Evolutionary conservation across 2,329 filamentous ascomycete species (phyloP), one percentile per base, ranked within the genome.

Genomic region (Xylaria sp.): DNA sequence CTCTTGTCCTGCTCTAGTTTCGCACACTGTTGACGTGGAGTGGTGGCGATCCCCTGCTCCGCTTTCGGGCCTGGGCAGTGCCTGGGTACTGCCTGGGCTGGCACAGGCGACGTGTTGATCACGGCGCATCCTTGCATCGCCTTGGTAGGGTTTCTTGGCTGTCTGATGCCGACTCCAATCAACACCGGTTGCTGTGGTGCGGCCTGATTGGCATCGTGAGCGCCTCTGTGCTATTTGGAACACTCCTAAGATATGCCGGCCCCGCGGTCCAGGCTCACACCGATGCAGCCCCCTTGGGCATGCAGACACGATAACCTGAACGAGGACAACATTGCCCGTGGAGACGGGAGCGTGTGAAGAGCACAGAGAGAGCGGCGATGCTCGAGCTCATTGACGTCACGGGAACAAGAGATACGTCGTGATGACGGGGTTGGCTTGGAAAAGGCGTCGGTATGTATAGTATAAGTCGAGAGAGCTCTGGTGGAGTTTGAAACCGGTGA

Each of bases 141-240:
- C 47, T 37, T 21, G 55, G 40, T 64, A 55, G 55, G 58, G 37
- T 29, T 19, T 54, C 58, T 38, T 46, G 25, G 47, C 49, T 61
- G 61, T 59, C 53, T 56, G 58, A 59, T 52, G 48, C 48, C 46
- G 63, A 52, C 37, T 44, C 53, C 48, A 63, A 63, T 48, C 48
- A 61, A 63, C 49, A 46, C 21, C 52, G 49, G 60, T 54, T 23
- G 46, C 58, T 54, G 58, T 57, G 59, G 59, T 62, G 54, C 54
- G 64, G 54, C 58, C 54, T 66, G 64, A 66, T 66, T 64, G 62
- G 64, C 62, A 66, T 66, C 64, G 64, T 66, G 64, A 62, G 46
- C 52, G 38, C 52, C 54, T 54, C 48, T 61, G 57, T 61, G 57
- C 47, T 58, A 58, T 64, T 58, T 62, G 61, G 58, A 54, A 62